Evolutionary conservation across 495 filamentous ascomycete species (phyloP), one percentile per base, ranked within the genome.

Genomic region (Xylaria nigripes): DNA sequence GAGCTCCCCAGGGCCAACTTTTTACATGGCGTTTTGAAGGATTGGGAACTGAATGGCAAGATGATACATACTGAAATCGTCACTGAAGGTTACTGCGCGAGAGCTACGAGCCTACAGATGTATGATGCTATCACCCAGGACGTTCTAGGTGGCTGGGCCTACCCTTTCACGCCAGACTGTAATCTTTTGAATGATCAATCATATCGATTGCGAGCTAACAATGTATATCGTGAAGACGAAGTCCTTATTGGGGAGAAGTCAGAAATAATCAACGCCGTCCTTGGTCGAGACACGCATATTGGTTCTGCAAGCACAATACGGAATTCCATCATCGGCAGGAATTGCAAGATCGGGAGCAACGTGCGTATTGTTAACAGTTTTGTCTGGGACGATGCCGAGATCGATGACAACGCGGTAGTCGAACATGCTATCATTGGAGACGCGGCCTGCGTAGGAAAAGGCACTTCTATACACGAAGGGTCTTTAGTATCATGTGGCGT

Each of bases 11-110:
- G 93, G 50, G 84, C 84, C 58, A 89, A 95, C 61, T 97, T 95
- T 61, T 67, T 99, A 23, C 84, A 88, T 58, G 89, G 90, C 54
- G 89, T 97, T 15, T 75, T 99, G 21, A 96, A 96, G 69, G 93
- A 99, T 63, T 94, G 86, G 68, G 93, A 99, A 67, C 77, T 96
- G 44, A 96, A 96, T 69, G 90, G 89, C 22, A 96, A 96, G 74
- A 90, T 89, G 5, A 86, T 99, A 25, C 89, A 96, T 65, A 86
- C 87, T n/a, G 82, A 96, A 56, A 84, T 98, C 51, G 70, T 96
- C 48, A 79, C 81, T 22, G 82, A 89, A 46, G 90, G 92, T 50
- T 84, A 84, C 60, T 86, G 87, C 4, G 89, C 90, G 0, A 79
- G 93, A 45, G 92, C 87, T 10, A 84, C 81, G 57, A 94, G 88